phyloP scores from a whole-genome alignment of 805 yeast genomes.

The Yamadazyma paraphyllophila region DNA sequence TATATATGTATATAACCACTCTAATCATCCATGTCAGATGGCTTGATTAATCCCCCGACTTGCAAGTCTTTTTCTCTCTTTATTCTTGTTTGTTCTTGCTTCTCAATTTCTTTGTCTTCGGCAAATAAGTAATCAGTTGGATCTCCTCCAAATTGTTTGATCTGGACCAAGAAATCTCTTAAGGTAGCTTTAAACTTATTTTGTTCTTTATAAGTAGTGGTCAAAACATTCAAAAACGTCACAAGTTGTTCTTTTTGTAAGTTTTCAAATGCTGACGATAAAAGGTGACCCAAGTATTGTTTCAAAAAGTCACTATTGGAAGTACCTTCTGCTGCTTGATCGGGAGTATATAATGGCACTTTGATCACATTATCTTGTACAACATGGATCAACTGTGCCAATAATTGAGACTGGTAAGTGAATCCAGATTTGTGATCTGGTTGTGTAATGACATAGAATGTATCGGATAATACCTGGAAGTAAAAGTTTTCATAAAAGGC shows the following conservation, averaged over 20 bases:
- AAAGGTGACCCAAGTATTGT: slow-evolving; percentile 77
- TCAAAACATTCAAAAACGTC: slow-evolving; percentile 75
- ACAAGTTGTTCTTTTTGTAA: slow-evolving; percentile 78
- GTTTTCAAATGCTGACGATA: slow-evolving; percentile 89
- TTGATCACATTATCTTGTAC: slow-evolving; percentile 74
- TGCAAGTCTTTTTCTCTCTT: slow-evolving; percentile 80
- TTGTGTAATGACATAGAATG: slow-evolving; percentile 90
- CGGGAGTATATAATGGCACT: slow-evolving; percentile 76
- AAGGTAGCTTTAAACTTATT: slow-evolving; percentile 75
- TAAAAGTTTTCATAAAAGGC: slow-evolving; percentile 88
- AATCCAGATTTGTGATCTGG: slow-evolving; percentile 98
- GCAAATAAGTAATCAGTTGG: slow-evolving; percentile 92
- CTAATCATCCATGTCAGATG: slow-evolving; percentile 85
- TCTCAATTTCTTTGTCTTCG: slow-evolving; percentile 83
- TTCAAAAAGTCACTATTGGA: slow-evolving; percentile 74
- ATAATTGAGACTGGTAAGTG: slow-evolving; percentile 77
- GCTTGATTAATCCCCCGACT: slow-evolving; percentile 92
- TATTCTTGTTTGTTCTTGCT: slow-evolving; percentile 60
- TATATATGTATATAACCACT: background rate
- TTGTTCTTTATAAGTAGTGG: slow-evolving; percentile 69
- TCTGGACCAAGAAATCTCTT: slow-evolving; percentile 94
- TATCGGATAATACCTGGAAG: slow-evolving; percentile 85
- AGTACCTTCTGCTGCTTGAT: slow-evolving; percentile 82
- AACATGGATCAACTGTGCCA: slow-evolving; percentile 78
- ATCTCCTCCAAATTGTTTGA: slow-evolving; percentile 93